Evolutionary conservation across 164 flowering plant genomes (phyloP).

Genomic region (Macadamia tetraphylla): DNA sequence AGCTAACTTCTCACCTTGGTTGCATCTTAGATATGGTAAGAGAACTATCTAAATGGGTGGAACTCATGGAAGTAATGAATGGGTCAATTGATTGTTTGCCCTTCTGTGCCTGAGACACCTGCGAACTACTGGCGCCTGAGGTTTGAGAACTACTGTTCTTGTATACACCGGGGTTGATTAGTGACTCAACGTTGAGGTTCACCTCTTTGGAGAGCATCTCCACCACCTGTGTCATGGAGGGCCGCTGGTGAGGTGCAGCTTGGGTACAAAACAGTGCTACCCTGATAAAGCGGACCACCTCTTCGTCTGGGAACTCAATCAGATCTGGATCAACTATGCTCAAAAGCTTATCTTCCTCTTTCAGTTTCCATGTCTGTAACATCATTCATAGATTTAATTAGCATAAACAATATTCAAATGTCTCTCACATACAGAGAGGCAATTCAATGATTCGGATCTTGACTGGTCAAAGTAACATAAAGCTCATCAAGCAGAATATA

Average conservation of each 20-base stretch:
- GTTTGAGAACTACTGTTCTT: conserved; percentile 12
- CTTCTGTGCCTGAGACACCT: conserved; percentile 24
- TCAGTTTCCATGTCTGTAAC: conserved; percentile 71
- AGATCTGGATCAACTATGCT: conserved; percentile 70
- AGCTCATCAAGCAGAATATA: no score
- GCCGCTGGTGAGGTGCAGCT: conserved; percentile 56
- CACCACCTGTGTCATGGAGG: conserved; percentile 70
- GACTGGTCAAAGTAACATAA: no score
- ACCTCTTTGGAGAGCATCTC: conserved; percentile 63
- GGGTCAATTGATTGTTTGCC: conserved; percentile 21
- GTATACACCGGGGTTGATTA: conserved; percentile 56
- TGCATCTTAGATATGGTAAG: conserved; percentile 33
- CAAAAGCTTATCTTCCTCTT: conserved; percentile 50
- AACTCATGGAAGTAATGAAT: conserved; percentile 20
- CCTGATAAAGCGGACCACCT: conserved; percentile 58
- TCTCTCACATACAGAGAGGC: no score
- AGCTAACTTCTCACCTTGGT: conserved; percentile 43
- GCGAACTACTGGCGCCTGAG: conserved; percentile 18
- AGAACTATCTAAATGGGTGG: conserved; percentile 17
- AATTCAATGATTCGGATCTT: no score
- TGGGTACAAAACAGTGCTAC: conserved; percentile 86
- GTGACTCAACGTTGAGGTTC: conserved; percentile 39
- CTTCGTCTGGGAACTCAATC: conserved; percentile 40
- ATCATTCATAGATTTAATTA: conserved; percentile 8
- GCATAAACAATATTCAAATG: not conserved